phyloP scores from a whole-genome alignment of 176 grass and related monocot genomes.

The Leersia perrieri region DNA sequence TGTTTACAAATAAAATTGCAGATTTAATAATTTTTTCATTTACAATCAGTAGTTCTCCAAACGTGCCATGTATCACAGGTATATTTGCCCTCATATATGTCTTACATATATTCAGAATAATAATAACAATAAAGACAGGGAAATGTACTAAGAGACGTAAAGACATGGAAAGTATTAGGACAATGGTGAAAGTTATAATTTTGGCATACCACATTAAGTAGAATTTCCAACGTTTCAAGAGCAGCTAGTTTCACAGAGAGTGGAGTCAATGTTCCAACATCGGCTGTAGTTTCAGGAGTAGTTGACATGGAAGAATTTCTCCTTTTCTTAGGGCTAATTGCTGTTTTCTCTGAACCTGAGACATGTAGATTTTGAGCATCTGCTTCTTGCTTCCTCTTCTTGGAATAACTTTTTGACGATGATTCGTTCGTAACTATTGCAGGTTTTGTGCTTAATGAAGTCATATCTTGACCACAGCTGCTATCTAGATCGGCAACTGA shows the following conservation, averaged over 20 bases:
- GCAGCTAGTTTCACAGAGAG: conserved; percentile 76
- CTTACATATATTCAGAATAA: background rate
- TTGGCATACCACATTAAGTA: conserved; percentile 70
- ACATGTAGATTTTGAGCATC: conserved; percentile 30
- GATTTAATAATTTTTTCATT: background rate
- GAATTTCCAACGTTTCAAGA: conserved; percentile 73
- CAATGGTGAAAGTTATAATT: conserved; percentile 8
- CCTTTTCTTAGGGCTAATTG: conserved; percentile 42
- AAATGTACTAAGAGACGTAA: background rate
- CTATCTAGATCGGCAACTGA: conserved; percentile 70
- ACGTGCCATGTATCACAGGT: background rate
- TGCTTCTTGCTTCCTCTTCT: conserved; percentile 69
- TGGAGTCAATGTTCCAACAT: conserved; percentile 33
- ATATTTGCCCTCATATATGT: background rate
- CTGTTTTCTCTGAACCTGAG: conserved; percentile 32
- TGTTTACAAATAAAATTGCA: too few species aligned
- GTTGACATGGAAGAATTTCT: conserved; percentile 32
- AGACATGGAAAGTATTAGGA: background rate
- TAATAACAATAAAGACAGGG: background rate
- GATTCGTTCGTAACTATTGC: conserved; percentile 40
- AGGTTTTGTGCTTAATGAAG: conserved; percentile 27
- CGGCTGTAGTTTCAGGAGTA: conserved; percentile 24
- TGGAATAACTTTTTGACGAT: conserved; percentile 50
- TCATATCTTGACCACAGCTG: conserved; percentile 35
- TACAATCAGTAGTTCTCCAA: background rate